Evolutionary conservation across 768 basidiomycete species (phyloP), one percentile per base, ranked within the genome.

Genomic region (Phlebiopsis flavidoalba): DNA sequence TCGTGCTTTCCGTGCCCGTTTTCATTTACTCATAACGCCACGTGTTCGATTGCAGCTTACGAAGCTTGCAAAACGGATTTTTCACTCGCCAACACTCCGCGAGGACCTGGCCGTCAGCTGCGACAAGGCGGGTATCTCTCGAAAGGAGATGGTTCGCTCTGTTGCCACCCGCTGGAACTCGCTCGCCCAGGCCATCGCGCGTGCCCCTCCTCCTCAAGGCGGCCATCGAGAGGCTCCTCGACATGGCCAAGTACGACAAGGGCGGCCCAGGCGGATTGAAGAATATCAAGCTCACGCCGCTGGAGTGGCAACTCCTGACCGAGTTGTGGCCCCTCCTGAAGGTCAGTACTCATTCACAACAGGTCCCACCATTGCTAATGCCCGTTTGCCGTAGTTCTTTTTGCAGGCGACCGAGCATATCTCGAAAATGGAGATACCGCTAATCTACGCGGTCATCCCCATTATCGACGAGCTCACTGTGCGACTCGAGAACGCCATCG

Each of bases 371-470:
- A 4, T 17, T 48, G 17, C 47, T 48, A 7, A 6, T 7, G 8
- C 17, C 22, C 8, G 6, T 48, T 5, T 5, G 26, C 54, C 21
- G 22, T 11, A 72, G 70, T 50, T 63, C 15, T 70, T 71, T 47
- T 52, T 67, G 10, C 47, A 51, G 52, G 71, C 68, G 0, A 73
- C 73, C 53, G 62, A 67, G 48, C 26, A 59, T 21, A 64, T 74
- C 1, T 73, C 67, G 0, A 37, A 64, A 22, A 60, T 51, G 15
- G 33, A 33, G 2, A 59, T 61, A 2, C 69, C 67, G 5, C 66
- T 74, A 1, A 50, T 74, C 24, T 69, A 74, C 53, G 47, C 70
- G 43, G 70, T 74, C 2, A 74, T 73, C n/a, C 72, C 70, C 0
- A 40, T 68, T 33, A 63, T 73, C 19, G 70, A 74, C 48, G 55